Percentiles rank a stretch among this genome's conserved stretches.
These are phyloP conservation scores for Microcos paniculata DNA, from an alignment of 345 rosid species.

Conservation along the genomic window DNA sequence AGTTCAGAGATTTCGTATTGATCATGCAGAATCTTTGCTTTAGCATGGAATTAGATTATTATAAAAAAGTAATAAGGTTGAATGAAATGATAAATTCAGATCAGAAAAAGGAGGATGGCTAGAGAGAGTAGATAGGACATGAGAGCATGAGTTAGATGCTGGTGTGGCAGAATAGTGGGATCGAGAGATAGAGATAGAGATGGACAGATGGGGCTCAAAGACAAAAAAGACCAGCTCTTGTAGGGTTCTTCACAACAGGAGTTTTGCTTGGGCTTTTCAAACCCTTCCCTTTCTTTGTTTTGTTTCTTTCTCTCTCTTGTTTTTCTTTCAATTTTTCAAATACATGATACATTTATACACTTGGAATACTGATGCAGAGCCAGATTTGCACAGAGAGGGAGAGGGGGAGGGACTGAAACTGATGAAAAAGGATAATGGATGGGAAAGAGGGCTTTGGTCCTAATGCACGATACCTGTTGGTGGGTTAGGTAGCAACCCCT, in stretches of 20 bases:
- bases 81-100: too few species aligned
- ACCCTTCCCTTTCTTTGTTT: not conserved
- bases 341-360: not conserved
- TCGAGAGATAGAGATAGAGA: conserved; percentile 6
- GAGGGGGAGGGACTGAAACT: conserved; percentile 17
- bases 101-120: too few species aligned
- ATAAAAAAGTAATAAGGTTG: not conserved
- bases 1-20: conserved; percentile 6
- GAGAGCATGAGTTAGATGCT: not conserved
- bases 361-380: conserved; percentile 7
- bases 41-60: conserved; percentile 7
- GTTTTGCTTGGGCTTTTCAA: conserved; percentile 28
- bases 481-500: conserved; percentile 73
- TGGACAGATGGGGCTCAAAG: conserved; percentile 7
- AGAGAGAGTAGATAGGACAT: conserved; percentile 2
- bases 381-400: conserved; percentile 1
- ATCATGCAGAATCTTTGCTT: conserved; percentile 11
- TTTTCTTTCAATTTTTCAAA: not conserved
- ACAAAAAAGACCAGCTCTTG: conserved; percentile 35
- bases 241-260: conserved; percentile 25
- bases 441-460: conserved; percentile 38
- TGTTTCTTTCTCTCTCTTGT: not conserved
- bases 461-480: conserved; percentile 67
- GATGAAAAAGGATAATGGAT: conserved; percentile 37
- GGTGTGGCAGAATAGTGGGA: conserved; percentile 17